A percentile compares a stretch with the other conserved stretches of the same genome.
phyloP scores from a whole-genome alignment of 371 early-diverging fungal genomes.

The Mortierella sp. region DNA sequence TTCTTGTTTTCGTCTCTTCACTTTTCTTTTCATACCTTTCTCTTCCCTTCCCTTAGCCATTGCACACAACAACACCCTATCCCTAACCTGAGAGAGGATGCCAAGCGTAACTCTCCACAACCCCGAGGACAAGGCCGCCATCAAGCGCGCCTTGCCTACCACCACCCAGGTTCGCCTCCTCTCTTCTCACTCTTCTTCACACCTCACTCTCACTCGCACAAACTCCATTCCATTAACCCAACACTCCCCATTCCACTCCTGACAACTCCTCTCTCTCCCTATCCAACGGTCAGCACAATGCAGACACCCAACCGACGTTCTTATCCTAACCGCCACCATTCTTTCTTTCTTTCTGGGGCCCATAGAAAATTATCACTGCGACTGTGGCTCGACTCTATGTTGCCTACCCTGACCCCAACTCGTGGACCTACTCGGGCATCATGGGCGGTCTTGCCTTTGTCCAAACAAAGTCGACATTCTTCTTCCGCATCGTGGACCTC shows the following conservation, averaged over 20 bases:
- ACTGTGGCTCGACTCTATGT: conserved; percentile 88
- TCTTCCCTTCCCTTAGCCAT: background rate
- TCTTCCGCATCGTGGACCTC: conserved; percentile 85
- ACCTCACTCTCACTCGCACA: background rate
- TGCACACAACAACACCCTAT: conserved; percentile 41
- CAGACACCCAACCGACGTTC: background rate
- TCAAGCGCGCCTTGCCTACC: conserved; percentile 68
- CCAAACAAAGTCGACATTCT: conserved; percentile 75
- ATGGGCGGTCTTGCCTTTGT: conserved; percentile 87
- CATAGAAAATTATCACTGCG: conserved; percentile 85
- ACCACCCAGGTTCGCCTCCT: conserved; percentile 33
- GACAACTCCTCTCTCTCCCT: background rate
- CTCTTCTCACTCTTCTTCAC: background rate
- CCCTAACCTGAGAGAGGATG: conserved; percentile 71
- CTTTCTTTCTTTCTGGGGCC: background rate
- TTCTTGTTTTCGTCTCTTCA: background rate
- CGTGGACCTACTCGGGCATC: conserved; percentile 80
- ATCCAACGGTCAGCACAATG: background rate
- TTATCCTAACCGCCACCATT: background rate
- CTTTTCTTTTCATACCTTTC: background rate
- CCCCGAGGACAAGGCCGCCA: conserved; percentile 70
- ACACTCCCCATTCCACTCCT: background rate
- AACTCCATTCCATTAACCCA: background rate
- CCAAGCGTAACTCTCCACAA: conserved; percentile 68
- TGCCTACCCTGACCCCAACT: conserved; percentile 77